These are phyloP conservation scores for Chrysanthemum seticuspe DNA, from an alignment of 129 eudicot species.

Conservation along the genomic window DNA sequence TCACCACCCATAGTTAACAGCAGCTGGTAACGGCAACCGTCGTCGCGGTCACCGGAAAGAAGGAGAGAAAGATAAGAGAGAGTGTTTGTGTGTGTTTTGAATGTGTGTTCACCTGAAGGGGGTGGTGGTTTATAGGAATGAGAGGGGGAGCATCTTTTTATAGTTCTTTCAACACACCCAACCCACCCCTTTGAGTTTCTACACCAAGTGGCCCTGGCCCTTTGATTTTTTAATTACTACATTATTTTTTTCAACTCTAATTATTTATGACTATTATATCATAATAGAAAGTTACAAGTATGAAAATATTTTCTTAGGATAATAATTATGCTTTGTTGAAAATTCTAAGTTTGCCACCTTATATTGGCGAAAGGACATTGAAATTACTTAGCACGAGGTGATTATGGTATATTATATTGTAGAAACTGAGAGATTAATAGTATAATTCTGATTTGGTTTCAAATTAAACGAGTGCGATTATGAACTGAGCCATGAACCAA, in stretches of 20 bases:
- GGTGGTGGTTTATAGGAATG: conserved; percentile 13
- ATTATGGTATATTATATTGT: no score
- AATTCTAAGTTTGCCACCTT: no score
- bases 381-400: no score
- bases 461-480: no score
- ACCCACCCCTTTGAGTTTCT: not conserved
- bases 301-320: not conserved
- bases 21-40: not conserved
- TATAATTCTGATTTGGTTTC: no score
- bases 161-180: conserved; percentile 9
- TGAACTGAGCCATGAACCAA: no score
- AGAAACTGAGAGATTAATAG: no score
- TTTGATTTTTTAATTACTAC: not conserved
- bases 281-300: not conserved
- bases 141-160: conserved; percentile 8
- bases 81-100: no score
- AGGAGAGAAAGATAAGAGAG: not conserved
- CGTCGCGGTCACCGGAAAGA: not conserved
- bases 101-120: not conserved
- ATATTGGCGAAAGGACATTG: no score
- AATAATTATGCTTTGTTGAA: no score
- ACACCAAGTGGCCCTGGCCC: conserved; percentile 7
- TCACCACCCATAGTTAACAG: conserved; percentile 44
- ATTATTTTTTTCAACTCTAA: conserved; percentile 24
- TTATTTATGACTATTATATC: not conserved